Conservation (phyloP, 1,284 basidiomycete genomes). For the Chiua sp. region DNA sequence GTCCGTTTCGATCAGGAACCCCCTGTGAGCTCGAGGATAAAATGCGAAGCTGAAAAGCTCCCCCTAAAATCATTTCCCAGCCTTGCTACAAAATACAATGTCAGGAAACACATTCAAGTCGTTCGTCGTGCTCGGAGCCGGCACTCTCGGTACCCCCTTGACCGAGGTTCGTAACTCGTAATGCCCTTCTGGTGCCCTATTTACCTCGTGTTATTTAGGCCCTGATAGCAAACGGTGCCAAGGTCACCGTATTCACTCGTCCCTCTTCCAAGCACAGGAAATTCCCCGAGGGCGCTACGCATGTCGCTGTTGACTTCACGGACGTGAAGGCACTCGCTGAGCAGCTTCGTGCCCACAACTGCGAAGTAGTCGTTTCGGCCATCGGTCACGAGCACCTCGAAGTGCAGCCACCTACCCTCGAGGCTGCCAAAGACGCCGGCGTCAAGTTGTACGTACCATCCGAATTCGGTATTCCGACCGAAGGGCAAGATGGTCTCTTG, state of each 20-base stretch:
- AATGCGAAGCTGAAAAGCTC: not conserved
- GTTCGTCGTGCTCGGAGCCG: conserved; percentile 27
- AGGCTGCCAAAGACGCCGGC: conserved; percentile 36
- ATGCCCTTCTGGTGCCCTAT: not conserved
- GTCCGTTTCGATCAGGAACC: not conserved
- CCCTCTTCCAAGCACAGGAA: conserved; percentile 11
- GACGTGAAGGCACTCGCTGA: conserved; percentile 27
- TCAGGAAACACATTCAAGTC: conserved; percentile 19
- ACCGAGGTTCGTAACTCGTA: conserved; percentile 8
- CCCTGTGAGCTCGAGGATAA: not conserved
- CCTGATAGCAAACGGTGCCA: conserved; percentile 17
- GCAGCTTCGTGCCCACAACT: conserved; percentile 32
- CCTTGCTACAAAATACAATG: conserved; percentile 5
- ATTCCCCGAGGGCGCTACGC: conserved; percentile 23
- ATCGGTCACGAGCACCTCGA: conserved; percentile 25
- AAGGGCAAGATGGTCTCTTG: conserved; percentile 25
- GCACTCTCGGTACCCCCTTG: conserved; percentile 23
- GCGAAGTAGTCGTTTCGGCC: conserved; percentile 38
- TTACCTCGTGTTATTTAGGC: conserved; percentile 10
- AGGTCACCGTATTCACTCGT: conserved; percentile 20
- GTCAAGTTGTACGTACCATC: conserved; percentile 42
- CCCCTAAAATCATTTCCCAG: not conserved
- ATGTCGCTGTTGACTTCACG: conserved; percentile 32
- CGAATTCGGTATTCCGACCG: conserved; percentile 35
- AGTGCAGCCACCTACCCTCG: conserved; percentile 29